phyloP scores from a whole-genome alignment of 140 eudicot species.

The Artemisia princeps region DNA sequence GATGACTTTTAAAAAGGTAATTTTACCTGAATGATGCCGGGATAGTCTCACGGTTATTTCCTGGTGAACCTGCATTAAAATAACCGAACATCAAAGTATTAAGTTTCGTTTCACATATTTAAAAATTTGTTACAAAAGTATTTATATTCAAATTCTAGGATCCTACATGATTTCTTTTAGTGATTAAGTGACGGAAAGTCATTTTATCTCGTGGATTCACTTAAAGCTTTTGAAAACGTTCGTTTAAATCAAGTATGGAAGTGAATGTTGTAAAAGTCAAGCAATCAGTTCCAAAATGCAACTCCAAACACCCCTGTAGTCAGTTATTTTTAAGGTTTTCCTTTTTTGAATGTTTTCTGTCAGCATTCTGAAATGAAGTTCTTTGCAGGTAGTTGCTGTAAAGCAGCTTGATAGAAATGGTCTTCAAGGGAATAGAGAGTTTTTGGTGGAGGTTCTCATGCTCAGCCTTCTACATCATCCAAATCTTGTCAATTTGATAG shows the following conservation, averaged over 20 bases:
- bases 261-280: neutral
- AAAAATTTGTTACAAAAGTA: too few species aligned
- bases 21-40: too few species aligned
- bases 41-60: too few species aligned
- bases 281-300: neutral
- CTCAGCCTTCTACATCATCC: slow-evolving; percentile 91
- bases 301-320: neutral
- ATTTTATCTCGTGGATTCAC: too few species aligned
- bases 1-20: too few species aligned
- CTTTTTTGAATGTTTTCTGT: neutral
- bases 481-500: slow-evolving; percentile 91
- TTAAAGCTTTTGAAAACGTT: too few species aligned
- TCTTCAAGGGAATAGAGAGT: slow-evolving; percentile 95
- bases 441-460: slow-evolving; percentile 94
- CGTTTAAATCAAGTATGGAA: neutral
- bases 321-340: neutral
- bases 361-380: slow-evolving; percentile 17
- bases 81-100: too few species aligned
- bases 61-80: too few species aligned
- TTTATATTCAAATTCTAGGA: too few species aligned
- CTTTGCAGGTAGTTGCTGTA: slow-evolving; percentile 85
- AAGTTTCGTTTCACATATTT: too few species aligned
- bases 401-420: slow-evolving; percentile 94
- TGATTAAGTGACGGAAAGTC: too few species aligned
- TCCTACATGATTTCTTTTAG: too few species aligned